Percentiles rank a stretch among this genome's conserved stretches.
phyloP scores from a whole-genome alignment of 1,284 basidiomycete species.

The Testicularia cyperi region DNA sequence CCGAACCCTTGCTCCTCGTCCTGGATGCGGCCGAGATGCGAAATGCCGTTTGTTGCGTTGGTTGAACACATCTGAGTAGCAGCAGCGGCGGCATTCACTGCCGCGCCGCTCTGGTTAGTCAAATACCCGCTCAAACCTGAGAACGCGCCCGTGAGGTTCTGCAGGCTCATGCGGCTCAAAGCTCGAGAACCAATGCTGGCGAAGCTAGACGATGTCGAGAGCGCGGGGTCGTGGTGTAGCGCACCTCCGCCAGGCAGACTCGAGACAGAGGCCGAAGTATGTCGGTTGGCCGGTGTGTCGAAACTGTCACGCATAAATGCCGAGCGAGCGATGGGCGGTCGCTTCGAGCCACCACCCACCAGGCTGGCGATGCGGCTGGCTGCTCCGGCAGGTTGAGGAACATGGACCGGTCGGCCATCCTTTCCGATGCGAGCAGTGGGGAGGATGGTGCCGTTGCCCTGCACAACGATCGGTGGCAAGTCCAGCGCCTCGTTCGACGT shows the following conservation, averaged over 20 bases:
- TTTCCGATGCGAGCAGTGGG: constrained; percentile 22
- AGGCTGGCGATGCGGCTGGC: constrained; percentile 11
- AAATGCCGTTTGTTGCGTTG: background rate
- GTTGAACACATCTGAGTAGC: constrained; percentile 31
- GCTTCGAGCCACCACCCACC: constrained; percentile 12
- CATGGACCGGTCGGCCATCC: constrained; percentile 15
- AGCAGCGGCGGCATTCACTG: constrained; percentile 18
- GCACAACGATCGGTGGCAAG: constrained; percentile 45
- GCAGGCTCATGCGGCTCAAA: constrained; percentile 41
- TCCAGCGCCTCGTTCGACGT: constrained; percentile 40
- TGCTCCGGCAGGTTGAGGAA: too few species aligned
- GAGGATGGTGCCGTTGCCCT: constrained; percentile 10
- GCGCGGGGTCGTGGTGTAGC: constrained; percentile 5
- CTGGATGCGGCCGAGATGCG: too few species aligned
- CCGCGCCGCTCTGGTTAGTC: constrained; percentile 27
- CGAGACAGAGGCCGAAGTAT: background rate
- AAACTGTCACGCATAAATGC: constrained; percentile 41
- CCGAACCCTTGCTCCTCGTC: too few species aligned
- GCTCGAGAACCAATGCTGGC: constrained; percentile 29
- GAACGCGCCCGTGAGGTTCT: constrained; percentile 40
- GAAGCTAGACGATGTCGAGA: constrained; percentile 14
- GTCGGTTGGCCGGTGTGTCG: constrained; percentile 7
- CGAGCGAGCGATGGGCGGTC: constrained; percentile 43
- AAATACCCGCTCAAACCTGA: constrained; percentile 43
- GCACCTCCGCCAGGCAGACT: background rate